Percentiles rank a stretch among this genome's conserved stretches.
These are phyloP conservation scores for Cetraspora pellucida DNA, from an alignment of 192 early-diverging fungal genomes.

Conservation along the genomic window DNA sequence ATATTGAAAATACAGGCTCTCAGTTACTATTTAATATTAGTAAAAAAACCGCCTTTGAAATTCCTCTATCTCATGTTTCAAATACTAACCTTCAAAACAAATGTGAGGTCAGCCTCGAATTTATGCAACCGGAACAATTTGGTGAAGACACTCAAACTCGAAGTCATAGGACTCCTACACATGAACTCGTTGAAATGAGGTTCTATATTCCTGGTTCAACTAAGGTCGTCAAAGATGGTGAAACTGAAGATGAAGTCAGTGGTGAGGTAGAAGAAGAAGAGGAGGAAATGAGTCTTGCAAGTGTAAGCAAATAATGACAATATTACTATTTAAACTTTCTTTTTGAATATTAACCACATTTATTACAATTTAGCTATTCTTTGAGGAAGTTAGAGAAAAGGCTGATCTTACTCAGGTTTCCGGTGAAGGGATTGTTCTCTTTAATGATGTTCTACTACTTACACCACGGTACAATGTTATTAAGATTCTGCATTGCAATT, in stretches of 20 bases:
- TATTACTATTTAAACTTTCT: background rate
- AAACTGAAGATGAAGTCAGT: conserved; percentile 49
- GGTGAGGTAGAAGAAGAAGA: conserved; percentile 50
- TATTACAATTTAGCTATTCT: conserved; percentile 59
- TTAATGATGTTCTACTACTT: conserved; percentile 86
- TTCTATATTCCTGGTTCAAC: conserved; percentile 89
- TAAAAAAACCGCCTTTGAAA: conserved; percentile 86
- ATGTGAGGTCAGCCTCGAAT: conserved; percentile 92
- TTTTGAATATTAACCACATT: background rate
- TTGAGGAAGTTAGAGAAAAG: conserved; percentile 89
- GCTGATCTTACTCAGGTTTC: conserved; percentile 85
- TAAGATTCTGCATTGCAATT: background rate
- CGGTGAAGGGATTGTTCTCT: conserved; percentile 88
- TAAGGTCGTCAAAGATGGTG: conserved; percentile 55
- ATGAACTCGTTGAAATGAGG: conserved; percentile 87
- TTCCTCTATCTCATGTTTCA: conserved; percentile 85
- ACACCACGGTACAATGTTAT: conserved; percentile 73
- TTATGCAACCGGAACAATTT: conserved; percentile 65
- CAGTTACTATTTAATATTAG: conserved; percentile 80
- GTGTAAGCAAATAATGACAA: conserved; percentile 24
- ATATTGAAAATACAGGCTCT: conserved; percentile 39
- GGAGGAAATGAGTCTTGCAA: conserved; percentile 67
- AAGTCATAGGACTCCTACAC: conserved; percentile 58
- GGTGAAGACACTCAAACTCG: conserved; percentile 46
- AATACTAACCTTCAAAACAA: conserved; percentile 83